phyloP scores from a whole-genome alignment of 257 asterid species.

The Salvia hispanica region DNA sequence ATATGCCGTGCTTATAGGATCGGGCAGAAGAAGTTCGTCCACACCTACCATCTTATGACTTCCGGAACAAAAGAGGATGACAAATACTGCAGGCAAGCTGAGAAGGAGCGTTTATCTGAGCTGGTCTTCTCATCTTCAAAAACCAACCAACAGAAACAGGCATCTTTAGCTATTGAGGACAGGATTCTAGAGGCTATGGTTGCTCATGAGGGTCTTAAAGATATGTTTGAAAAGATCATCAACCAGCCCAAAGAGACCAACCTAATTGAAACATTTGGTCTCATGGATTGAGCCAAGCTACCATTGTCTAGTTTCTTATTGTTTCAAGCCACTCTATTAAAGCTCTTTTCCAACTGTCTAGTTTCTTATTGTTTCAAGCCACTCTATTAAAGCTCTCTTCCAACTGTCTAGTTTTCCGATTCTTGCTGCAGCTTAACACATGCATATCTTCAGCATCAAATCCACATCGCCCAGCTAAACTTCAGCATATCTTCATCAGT shows the following conservation, averaged over 20 bases:
- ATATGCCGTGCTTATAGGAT: slow-evolving; percentile 51
- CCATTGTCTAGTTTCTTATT: not conserved
- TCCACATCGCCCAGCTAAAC: no score
- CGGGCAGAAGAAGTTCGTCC: slow-evolving; percentile 51
- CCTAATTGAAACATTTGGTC: slow-evolving; percentile 42
- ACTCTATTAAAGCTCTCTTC: not conserved
- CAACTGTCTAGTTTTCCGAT: not conserved
- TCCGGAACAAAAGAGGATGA: slow-evolving; percentile 48
- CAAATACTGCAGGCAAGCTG: slow-evolving; percentile 50
- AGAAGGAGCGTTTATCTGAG: slow-evolving; percentile 54
- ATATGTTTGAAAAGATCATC: slow-evolving; percentile 48
- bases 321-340: not conserved
- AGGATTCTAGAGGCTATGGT: slow-evolving; percentile 43
- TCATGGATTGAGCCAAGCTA: slow-evolving; percentile 30
- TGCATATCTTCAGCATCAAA: not conserved
- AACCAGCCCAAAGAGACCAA: slow-evolving; percentile 52
- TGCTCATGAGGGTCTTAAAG: slow-evolving; percentile 22
- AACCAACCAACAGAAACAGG: slow-evolving; percentile 15
- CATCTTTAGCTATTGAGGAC: slow-evolving; percentile 33
- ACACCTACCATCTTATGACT: slow-evolving; percentile 53
- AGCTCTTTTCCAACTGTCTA: no score
- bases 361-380: not conserved
- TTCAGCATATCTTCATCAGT: not conserved
- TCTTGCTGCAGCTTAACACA: not conserved
- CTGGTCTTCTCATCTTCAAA: slow-evolving; percentile 44